A percentile compares a stretch with the other conserved stretches of the same genome.
These are phyloP conservation scores for Fusarium chlamydosporum DNA, from an alignment of 2,329 filamentous ascomycete genomes.

Conservation along the genomic window DNA sequence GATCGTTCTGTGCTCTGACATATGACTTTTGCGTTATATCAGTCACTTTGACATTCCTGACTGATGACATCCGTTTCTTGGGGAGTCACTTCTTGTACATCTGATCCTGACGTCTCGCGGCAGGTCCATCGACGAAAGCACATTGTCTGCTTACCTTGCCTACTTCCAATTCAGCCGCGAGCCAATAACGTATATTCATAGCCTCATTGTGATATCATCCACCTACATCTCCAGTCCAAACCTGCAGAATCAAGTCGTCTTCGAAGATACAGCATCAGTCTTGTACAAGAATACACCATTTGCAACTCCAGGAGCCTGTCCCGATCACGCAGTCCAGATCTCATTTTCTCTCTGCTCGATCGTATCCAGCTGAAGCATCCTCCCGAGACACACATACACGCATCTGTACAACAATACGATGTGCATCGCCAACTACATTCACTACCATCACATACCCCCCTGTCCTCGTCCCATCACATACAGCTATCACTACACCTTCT, in stretches of 20 bases:
- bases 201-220: constrained; percentile 9
- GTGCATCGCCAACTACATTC: constrained; percentile 66
- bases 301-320: not conserved
- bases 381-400: constrained; percentile 46
- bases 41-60: not conserved
- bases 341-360: constrained; percentile 19
- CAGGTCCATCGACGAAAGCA: not conserved
- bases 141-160: not conserved
- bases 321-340: constrained; percentile 21
- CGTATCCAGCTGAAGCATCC: constrained; percentile 41
- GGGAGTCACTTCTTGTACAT: not conserved
- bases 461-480: constrained; percentile 60
- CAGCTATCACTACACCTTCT: constrained; percentile 62
- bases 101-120: not conserved
- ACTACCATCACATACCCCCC: constrained; percentile 65
- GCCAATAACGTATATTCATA: constrained; percentile 3
- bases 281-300: not conserved
- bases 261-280: constrained; percentile 15
- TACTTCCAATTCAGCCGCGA: constrained; percentile 1
- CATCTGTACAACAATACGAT: constrained; percentile 54
- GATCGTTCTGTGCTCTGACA: not conserved
- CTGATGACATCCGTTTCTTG: not conserved
- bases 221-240: not conserved
- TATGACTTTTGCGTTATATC: not conserved
- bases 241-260: not conserved